These are phyloP conservation scores for Plantago ovata DNA, from an alignment of 257 asterid genomes.

Conservation along the genomic window DNA sequence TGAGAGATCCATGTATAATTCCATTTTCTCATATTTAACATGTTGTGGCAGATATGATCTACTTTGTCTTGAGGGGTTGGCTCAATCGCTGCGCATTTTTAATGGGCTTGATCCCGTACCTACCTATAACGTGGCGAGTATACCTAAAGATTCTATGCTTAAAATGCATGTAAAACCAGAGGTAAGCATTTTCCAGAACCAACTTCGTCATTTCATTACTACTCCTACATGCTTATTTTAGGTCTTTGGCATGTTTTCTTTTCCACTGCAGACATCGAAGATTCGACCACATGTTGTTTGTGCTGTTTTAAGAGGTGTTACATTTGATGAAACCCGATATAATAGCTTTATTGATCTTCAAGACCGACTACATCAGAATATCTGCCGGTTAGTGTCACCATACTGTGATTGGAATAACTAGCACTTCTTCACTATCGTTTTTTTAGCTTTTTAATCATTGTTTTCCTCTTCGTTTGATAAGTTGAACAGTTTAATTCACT, in stretches of 20 bases:
- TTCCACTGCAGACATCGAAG: constrained; percentile 52
- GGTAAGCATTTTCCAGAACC: constrained; percentile 33
- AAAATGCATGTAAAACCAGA: constrained; percentile 71
- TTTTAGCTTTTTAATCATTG: too few relatives aligned
- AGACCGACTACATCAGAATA: constrained; percentile 93
- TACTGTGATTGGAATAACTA: neutral
- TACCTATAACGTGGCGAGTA: constrained; percentile 46
- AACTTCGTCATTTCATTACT: constrained; percentile 9
- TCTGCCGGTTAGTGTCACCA: constrained; percentile 62
- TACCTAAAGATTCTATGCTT: constrained; percentile 52
- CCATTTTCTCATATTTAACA: too few relatives aligned
- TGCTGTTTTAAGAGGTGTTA: constrained; percentile 85
- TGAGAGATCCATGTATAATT: neutral
- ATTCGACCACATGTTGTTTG: constrained; percentile 88
- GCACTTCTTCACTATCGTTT: neutral
- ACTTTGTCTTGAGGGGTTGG: constrained; percentile 95
- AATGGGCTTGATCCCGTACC: constrained; percentile 71
- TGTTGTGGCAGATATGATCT: constrained; percentile 83
- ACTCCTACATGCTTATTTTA: neutral
- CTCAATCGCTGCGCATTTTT: constrained; percentile 83
- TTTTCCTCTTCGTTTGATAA: too few relatives aligned
- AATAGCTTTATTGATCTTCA: constrained; percentile 95
- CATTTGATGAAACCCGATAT: constrained; percentile 79
- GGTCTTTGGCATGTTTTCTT: constrained; percentile 10
- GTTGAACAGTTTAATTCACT: too few relatives aligned